Evolutionary conservation across 2,329 filamentous ascomycete species (phyloP), one percentile per base, ranked within the genome.

Genomic region (Hymenoscyphus scutula): DNA sequence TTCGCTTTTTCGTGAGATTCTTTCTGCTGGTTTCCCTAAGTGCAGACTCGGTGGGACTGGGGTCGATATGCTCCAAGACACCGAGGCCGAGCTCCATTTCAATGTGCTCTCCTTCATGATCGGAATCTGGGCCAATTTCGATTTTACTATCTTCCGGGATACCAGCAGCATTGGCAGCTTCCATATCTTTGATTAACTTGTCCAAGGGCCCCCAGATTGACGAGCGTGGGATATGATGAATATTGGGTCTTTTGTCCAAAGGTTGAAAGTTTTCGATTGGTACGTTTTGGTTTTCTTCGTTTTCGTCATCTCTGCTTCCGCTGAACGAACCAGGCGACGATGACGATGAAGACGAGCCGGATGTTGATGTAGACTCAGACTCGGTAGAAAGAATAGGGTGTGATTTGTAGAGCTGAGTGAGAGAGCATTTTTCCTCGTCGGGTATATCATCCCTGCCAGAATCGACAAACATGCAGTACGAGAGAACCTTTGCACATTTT

Each of bases 11-110:
- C 2, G 13, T 1, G 34, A 17, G 11, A 13, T 6, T n/a, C 6
- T 13, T 23, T 23, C n/a, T 48, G 45, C 45, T 19, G 8, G 19
- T 23, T 23, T 48, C 45, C 11, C 19, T 48, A 8, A 48, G 23
- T 23, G 23, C n/a, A 11, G 45, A 13, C 45, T 48, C 45, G 13
- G 19, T 13, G 45, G 45, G 8, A 48, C 8, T 23, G 23, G 25
- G 76, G 73, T 72, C 32, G 29, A 58, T 66, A 27, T 66, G 58
- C 57, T 66, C 64, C 15, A 64, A 61, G 30, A 66, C 64, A 19
- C 64, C 64, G 45, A 66, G 59, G 19, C 62, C 64, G 2, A 66
- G 57, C 29, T 66, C 60, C 64, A 66, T 66, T 32, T 66, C 64
- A 45, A 66, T 65, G 10, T 61, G 55, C 19, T 41, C 53, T 34